Conservation (phyloP, 2,329 filamentous ascomycete species). For the Penicillium sp. region DNA sequence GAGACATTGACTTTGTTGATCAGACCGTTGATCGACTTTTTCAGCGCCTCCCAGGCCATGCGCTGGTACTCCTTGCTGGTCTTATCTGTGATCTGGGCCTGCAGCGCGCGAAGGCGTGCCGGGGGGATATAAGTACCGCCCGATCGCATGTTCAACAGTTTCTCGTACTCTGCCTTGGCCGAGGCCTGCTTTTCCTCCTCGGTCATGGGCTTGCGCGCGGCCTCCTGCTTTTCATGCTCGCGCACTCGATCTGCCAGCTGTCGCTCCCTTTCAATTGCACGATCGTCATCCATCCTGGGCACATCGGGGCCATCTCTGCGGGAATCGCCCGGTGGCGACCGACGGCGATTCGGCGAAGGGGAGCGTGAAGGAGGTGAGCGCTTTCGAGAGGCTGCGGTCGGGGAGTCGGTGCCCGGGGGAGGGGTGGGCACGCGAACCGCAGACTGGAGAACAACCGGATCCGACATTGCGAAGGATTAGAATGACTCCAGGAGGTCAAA, state of each 20-base stretch:
- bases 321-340: constrained; percentile 48
- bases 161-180: constrained; percentile 91
- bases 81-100: constrained; percentile 97
- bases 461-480: constrained; percentile 42
- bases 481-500: constrained; percentile 10
- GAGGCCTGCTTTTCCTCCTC: constrained; percentile 86
- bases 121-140: constrained; percentile 97
- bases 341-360: constrained; percentile 56
- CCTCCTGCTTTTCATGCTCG: constrained; percentile 54
- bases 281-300: constrained; percentile 55
- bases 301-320: constrained; percentile 43
- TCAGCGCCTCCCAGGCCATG: constrained; percentile 98
- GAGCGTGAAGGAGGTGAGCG: constrained; percentile 61
- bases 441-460: constrained; percentile 55
- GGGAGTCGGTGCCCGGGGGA: constrained; percentile 53
- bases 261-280: constrained; percentile 54
- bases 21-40: constrained; percentile 97
- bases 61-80: constrained; percentile 95
- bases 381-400: constrained; percentile 58
- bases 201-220: constrained; percentile 58
- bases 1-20: constrained; percentile 99
- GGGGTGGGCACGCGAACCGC: constrained; percentile 65
- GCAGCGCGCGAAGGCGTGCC: constrained; percentile 83
- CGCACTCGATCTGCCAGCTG: constrained; percentile 59
- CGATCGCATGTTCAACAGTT: constrained; percentile 87